Percentiles rank a stretch among this genome's conserved stretches.
phyloP scores from a whole-genome alignment of 1,139 yeast genomes.

The Lodderomyces jiufengensis region DNA sequence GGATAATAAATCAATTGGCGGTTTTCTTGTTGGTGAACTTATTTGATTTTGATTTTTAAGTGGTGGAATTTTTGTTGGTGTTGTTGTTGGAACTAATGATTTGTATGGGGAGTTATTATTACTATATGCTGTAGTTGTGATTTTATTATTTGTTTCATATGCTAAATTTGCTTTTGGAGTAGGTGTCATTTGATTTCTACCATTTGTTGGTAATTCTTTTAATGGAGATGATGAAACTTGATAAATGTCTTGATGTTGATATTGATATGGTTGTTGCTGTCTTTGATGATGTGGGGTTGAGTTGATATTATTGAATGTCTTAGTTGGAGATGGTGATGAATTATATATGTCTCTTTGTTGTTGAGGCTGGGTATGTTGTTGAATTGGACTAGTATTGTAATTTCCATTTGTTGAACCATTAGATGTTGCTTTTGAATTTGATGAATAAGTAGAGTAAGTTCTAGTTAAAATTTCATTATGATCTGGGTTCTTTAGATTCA shows the following conservation, averaged over 20 bases:
- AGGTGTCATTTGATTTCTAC: conserved; percentile 1
- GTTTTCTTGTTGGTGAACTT: conserved; percentile 20
- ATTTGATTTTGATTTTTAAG: background rate
- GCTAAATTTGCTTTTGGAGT: background rate
- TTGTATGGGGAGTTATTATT: conserved; percentile 1
- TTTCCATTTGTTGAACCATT: background rate
- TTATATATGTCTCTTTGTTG: background rate
- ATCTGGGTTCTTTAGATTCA: conserved; percentile 37
- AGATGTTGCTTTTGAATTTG: background rate
- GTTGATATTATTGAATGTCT: background rate
- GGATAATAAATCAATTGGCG: conserved; percentile 18
- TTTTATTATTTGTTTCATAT: too few relatives aligned
- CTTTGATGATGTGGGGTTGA: background rate
- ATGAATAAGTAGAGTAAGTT: conserved; percentile 24
- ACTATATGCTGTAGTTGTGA: too few relatives aligned
- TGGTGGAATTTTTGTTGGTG: conserved; percentile 4
- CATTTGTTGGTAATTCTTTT: conserved; percentile 1
- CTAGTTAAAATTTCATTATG: conserved; percentile 31
- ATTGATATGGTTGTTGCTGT: too few relatives aligned
- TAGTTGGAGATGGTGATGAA: background rate
- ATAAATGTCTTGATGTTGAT: too few relatives aligned
- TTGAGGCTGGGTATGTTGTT: background rate
- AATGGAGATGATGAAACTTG: background rate
- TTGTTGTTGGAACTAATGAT: background rate
- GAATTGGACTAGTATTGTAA: too few relatives aligned